A percentile compares a stretch with the other conserved stretches of the same genome.
These are phyloP conservation scores for Cadophora luteo-olivacea DNA, from an alignment of 2,329 filamentous ascomycete genomes.

Conservation along the genomic window DNA sequence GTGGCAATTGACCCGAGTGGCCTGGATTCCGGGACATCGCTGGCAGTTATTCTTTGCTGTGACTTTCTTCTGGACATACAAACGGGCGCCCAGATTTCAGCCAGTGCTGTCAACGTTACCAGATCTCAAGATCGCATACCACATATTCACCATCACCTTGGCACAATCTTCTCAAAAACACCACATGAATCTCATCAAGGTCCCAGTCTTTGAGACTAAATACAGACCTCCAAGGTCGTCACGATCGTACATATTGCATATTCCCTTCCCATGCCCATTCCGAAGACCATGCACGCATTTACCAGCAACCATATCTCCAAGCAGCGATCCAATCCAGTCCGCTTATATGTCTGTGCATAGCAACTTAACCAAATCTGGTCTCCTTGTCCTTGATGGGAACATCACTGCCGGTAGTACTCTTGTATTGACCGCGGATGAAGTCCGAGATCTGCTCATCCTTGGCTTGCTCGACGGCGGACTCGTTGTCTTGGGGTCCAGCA, in stretches of 20 bases:
- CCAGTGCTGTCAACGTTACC: not conserved
- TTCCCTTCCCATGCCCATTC: not conserved
- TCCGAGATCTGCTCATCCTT: slow-evolving; percentile 83
- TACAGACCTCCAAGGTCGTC: not conserved
- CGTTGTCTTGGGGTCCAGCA: slow-evolving; percentile 74
- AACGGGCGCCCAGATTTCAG: too few relatives aligned
- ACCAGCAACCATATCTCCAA: not conserved
- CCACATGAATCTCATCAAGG: not conserved
- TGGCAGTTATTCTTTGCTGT: too few relatives aligned
- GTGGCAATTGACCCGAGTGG: not conserved
- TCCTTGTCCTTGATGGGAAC: slow-evolving; percentile 75
- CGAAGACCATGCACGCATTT: not conserved
- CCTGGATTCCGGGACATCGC: not conserved
- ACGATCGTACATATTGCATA: slow-evolving; percentile 12
- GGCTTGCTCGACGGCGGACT: slow-evolving; percentile 77
- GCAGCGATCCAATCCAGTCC: not conserved
- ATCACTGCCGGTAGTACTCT: slow-evolving; percentile 70
- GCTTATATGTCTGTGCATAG: slow-evolving; percentile 16
- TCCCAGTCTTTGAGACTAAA: not conserved
- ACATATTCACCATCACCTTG: not conserved
- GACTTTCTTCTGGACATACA: too few relatives aligned
- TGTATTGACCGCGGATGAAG: slow-evolving; percentile 75
- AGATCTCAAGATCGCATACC: not conserved
- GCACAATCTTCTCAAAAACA: not conserved
- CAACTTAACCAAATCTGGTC: slow-evolving; percentile 45